Base-by-base conservation (phyloP, 331 rosid species). In the Erythrophleum ivorense region DNA sequence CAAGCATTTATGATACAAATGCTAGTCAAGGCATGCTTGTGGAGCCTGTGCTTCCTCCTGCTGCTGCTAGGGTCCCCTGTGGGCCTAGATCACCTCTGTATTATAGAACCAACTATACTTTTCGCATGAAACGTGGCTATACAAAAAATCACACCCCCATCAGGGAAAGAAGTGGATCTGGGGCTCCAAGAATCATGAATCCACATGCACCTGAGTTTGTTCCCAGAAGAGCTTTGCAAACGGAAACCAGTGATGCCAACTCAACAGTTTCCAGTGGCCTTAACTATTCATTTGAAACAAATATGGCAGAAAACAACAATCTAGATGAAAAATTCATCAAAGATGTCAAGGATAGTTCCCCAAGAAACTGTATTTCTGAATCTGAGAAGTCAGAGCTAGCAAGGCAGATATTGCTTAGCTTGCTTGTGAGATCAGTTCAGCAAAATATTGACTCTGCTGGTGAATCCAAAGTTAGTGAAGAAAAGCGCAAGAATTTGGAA, bases 161-260 rank as follows among this genome's bases (percentile, higher is more conserved):
- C 41, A 78, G 79, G 77, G 97, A 89, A 82, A 87, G 88, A 84
- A 87, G 79, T 53, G 91, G 86, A 78, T 83, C 68, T 71, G 94
- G 85, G 5, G 81, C 92, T 85, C 90, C 90, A 80, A 87, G 83
- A 86, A 87, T 87, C 75, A 93, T 95, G 99, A 95, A 95, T 80
- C 99, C 99, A 4, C 90, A 92, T 78, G 99, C 99, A 57, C 99
- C 97, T 1, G 97, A 91, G 86, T 95, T 91, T 83, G 94, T 95
- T 82, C 99, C 99, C 3, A 83, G 88, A 78, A 85, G 79, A 75
- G 84, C 88, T 69, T 84, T 91, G 79, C 97, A 90, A 77, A 62
- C 15, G n/a, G 90, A 90, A 82, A 74, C 81, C 11, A 59, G 58
- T 36, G 86, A 87, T 71, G 81, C 70, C 70, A 82, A 81, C 86